Evolutionary conservation across 371 early-diverging fungal genomes (phyloP).

Genomic region (Mortierella sp.): DNA sequence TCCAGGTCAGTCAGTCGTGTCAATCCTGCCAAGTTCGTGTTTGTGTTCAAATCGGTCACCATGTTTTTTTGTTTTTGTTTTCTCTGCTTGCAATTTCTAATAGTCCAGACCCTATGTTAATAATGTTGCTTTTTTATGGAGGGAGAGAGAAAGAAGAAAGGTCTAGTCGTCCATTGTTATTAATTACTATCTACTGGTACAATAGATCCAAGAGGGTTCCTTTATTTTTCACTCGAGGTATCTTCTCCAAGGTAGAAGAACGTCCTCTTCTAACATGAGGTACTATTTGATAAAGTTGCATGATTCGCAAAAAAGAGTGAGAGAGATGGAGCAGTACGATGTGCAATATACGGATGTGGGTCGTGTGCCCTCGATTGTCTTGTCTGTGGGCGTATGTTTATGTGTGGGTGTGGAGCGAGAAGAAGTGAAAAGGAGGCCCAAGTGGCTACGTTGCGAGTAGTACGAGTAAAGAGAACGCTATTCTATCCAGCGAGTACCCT

Average conservation of each 20-base stretch:
- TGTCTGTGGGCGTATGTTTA: background rate
- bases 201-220: background rate
- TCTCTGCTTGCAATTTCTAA: background rate
- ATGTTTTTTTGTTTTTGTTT: background rate
- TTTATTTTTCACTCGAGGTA: background rate
- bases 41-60: background rate
- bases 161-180: background rate
- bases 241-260: slow-evolving; percentile 1
- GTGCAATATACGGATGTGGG: background rate
- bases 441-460: background rate
- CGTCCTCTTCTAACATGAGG: background rate
- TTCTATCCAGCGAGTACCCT: background rate
- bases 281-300: background rate
- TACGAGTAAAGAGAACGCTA: background rate
- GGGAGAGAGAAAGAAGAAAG: background rate
- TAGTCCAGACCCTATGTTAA: background rate
- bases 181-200: background rate
- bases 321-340: background rate
- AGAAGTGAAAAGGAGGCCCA: background rate
- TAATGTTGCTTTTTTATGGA: background rate
- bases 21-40: too few species aligned
- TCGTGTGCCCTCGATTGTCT: background rate
- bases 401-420: background rate
- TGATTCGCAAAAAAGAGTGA: background rate
- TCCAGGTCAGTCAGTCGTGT: background rate